These are phyloP conservation scores for Stachybotrys chlorohalonatus DNA, from an alignment of 2,329 filamentous ascomycete genomes.

Conservation along the genomic window DNA sequence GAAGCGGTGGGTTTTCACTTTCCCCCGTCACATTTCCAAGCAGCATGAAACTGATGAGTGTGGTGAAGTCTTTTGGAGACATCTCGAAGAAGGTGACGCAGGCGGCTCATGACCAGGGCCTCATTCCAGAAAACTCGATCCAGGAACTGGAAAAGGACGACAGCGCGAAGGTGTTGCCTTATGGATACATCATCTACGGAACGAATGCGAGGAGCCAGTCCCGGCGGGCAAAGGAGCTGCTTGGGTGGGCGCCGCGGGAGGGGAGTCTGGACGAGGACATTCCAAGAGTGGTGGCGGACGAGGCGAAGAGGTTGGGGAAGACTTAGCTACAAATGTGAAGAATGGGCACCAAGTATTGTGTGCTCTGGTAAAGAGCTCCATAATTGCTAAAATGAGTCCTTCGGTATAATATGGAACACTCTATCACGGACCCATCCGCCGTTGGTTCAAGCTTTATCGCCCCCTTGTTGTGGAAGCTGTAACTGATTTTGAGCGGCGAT, in stretches of 20 bases:
- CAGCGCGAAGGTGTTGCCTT: conserved; percentile 30
- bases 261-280: conserved; percentile 36
- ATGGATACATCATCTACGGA: conserved; percentile 43
- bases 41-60: not conserved
- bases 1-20: conserved; percentile 14
- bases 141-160: conserved; percentile 27
- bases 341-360: too few species aligned
- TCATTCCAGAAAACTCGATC: conserved; percentile 12
- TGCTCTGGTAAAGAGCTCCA: too few species aligned
- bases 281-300: conserved; percentile 14
- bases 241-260: conserved; percentile 45
- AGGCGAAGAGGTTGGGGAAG: conserved; percentile 6
- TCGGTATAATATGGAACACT: too few species aligned
- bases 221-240: conserved; percentile 37
- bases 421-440: too few species aligned
- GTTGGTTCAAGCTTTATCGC: too few species aligned
- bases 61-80: conserved; percentile 16
- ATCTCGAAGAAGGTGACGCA: conserved; percentile 18
- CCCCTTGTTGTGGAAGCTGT: too few species aligned
- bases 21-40: too few species aligned
- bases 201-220: conserved; percentile 46
- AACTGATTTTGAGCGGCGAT: too few species aligned
- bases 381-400: too few species aligned
- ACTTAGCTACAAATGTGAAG: too few species aligned
- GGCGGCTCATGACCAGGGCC: conserved; percentile 15